Percentiles rank a stretch among this genome's conserved stretches.
Conservation (phyloP, 1,284 basidiomycete genomes). For the Cutaneotrichosporon sp. region DNA sequence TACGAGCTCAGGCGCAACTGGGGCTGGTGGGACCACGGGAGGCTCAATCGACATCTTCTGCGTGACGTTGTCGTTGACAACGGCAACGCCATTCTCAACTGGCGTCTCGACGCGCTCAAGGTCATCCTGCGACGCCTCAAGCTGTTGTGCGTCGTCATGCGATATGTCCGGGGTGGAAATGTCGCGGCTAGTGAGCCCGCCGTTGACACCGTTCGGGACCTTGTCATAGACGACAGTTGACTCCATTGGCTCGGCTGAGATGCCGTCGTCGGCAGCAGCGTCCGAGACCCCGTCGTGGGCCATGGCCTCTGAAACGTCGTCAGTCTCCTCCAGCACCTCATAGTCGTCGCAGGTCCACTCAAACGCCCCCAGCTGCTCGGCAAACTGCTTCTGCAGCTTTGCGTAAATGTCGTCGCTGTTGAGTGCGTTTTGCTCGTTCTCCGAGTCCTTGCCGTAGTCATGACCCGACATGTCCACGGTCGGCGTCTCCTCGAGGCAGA, state of each 20-base stretch:
- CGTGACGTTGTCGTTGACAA: too few relatives aligned
- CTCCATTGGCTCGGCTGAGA: background rate
- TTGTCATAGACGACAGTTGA: background rate
- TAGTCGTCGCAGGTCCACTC: slow-evolving; percentile 26
- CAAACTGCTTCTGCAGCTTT: slow-evolving; percentile 26
- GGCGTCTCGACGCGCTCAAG: slow-evolving; percentile 1
- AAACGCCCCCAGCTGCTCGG: slow-evolving; percentile 31
- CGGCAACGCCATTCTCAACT: background rate
- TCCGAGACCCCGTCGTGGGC: slow-evolving; percentile 3
- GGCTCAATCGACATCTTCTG: too few relatives aligned
- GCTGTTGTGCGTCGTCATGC: background rate
- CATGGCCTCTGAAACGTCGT: background rate
- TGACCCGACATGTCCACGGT: slow-evolving; percentile 47
- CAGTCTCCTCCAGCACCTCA: slow-evolving; percentile 5
- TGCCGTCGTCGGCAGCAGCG: background rate
- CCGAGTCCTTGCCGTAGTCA: slow-evolving; percentile 22
- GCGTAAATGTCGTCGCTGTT: slow-evolving; percentile 36
- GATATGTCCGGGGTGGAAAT: background rate
- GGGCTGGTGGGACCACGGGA: too few relatives aligned
- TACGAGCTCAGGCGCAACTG: too few relatives aligned
- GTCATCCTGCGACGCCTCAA: slow-evolving; percentile 1
- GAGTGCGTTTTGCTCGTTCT: slow-evolving; percentile 22
- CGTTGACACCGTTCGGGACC: background rate
- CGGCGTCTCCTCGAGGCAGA: slow-evolving; percentile 90
- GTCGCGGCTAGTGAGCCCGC: background rate